A percentile compares a stretch with the other conserved stretches of the same genome.
Conservation (phyloP, 1,284 basidiomycete species). For the Cryptococcus amylolentus region DNA sequence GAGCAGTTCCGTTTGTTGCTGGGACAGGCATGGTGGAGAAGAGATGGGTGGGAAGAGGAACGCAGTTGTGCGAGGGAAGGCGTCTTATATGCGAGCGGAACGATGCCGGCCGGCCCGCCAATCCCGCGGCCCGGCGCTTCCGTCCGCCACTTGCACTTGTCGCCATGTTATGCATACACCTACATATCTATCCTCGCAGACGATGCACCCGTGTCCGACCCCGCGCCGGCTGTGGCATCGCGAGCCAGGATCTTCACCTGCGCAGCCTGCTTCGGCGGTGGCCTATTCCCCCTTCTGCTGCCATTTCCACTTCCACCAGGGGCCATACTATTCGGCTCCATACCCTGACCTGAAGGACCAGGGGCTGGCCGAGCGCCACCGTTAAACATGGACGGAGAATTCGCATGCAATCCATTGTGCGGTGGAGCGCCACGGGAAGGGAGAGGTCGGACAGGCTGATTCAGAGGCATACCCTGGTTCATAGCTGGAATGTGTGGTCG, state of each 20-base stretch:
- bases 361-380: not conserved
- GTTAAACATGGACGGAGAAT: not conserved
- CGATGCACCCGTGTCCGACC: conserved; percentile 9
- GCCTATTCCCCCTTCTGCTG: conserved; percentile 4
- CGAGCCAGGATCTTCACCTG: conserved; percentile 18
- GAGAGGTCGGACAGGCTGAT: not conserved
- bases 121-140: too few species aligned
- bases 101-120: too few species aligned
- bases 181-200: conserved; percentile 10
- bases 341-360: not conserved
- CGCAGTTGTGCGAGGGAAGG: not conserved
- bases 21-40: not conserved
- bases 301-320: not conserved
- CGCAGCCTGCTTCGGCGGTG: not conserved
- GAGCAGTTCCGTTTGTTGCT: conserved; percentile 23
- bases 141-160: too few species aligned
- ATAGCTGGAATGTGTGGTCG: too few species aligned
- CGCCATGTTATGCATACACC: too few species aligned
- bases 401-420: not conserved
- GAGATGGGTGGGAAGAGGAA: not conserved
- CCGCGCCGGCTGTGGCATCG: conserved; percentile 1
- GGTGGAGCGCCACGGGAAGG: not conserved
- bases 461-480: too few species aligned
- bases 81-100: not conserved
- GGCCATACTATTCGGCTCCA: not conserved